Conservation (phyloP, 768 basidiomycete genomes). For the Auricularia cornea region DNA sequence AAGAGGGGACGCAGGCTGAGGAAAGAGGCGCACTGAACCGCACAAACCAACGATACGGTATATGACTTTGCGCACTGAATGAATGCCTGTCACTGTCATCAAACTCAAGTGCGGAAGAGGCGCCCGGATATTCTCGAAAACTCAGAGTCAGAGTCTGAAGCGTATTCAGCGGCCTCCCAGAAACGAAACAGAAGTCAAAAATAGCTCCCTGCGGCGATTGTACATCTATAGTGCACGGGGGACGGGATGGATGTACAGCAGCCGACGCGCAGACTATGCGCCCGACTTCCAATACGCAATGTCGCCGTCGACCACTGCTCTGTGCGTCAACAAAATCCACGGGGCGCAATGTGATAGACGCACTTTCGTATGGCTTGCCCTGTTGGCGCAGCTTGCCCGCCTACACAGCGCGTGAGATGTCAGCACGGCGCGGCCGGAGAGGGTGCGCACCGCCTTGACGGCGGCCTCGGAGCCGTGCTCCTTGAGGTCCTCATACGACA, state of each 20-base stretch:
- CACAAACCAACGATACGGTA: too few species aligned
- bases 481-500: constrained; percentile 82
- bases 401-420: constrained; percentile 1
- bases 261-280: constrained; percentile 20
- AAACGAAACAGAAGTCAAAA: too few species aligned
- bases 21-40: too few species aligned
- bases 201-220: too few species aligned
- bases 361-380: constrained; percentile 94
- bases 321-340: constrained; percentile 6
- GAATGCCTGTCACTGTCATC: too few species aligned
- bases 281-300: constrained; percentile 91
- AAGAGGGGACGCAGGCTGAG: too few species aligned
- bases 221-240: too few species aligned
- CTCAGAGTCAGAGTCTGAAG: not conserved
- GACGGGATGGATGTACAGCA: too few species aligned
- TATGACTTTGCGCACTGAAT: too few species aligned
- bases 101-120: too few species aligned
- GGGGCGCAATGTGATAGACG: constrained; percentile 21
- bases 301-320: constrained; percentile 74
- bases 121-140: too few species aligned
- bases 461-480: constrained; percentile 85
- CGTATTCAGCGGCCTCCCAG: not conserved
- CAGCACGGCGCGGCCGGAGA: not conserved
- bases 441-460: constrained; percentile 67
- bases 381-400: constrained; percentile 90